These are phyloP conservation scores for Helotiales sp. DNA, from an alignment of 2,329 filamentous ascomycete species.

Conservation along the genomic window DNA sequence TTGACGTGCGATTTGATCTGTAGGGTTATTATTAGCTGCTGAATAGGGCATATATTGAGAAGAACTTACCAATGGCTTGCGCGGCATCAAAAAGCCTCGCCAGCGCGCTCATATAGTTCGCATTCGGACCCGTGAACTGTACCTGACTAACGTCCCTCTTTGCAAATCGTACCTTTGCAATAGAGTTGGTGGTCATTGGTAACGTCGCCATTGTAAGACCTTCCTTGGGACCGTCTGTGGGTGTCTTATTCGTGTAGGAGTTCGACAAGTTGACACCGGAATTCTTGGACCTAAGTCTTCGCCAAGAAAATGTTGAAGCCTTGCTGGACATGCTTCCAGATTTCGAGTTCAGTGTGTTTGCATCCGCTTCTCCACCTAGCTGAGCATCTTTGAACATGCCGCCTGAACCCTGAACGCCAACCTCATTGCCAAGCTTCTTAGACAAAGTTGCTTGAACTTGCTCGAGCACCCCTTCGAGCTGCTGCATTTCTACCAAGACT, in stretches of 20 bases:
- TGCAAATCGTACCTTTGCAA: conserved; percentile 64
- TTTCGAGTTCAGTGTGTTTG: conserved; percentile 43
- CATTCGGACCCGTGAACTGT: conserved; percentile 79
- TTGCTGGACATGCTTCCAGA: conserved; percentile 69
- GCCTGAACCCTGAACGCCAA: conserved; percentile 76
- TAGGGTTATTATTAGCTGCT: background rate
- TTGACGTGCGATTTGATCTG: conserved; percentile 94
- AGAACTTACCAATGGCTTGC: conserved; percentile 81
- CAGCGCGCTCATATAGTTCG: conserved; percentile 87
- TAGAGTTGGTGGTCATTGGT: conserved; percentile 65
- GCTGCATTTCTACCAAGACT: conserved; percentile 91
- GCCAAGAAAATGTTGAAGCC: conserved; percentile 82
- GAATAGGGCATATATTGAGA: background rate
- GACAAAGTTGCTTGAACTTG: conserved; percentile 74
- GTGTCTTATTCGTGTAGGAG: conserved; percentile 49
- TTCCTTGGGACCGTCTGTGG: conserved; percentile 55
- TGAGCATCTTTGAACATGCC: conserved; percentile 73
- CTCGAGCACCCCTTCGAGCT: conserved; percentile 81
- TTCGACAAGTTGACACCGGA: conserved; percentile 63
- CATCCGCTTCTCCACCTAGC: conserved; percentile 43
- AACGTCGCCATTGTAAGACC: conserved; percentile 69
- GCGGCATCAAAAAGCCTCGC: conserved; percentile 90
- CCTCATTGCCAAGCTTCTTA: conserved; percentile 90
- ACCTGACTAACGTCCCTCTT: conserved; percentile 70
- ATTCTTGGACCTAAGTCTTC: conserved; percentile 85